These are phyloP conservation scores for Ocimum tenuiflorum DNA, from an alignment of 257 asterid genomes.

Conservation along the genomic window DNA sequence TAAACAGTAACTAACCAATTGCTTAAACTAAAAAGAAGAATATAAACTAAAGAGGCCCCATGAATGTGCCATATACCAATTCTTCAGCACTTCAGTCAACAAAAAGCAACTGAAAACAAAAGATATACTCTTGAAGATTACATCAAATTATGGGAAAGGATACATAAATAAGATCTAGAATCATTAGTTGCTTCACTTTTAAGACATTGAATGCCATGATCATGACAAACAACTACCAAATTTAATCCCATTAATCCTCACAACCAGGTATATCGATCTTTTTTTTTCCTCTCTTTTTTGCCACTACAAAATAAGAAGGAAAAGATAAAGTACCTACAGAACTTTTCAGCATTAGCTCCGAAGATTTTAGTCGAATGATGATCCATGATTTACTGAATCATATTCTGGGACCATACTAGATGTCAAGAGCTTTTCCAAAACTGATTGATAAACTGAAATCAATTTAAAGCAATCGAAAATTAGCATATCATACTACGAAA, in stretches of 20 bases:
- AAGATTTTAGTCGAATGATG: not conserved
- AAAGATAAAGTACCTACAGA: slow-evolving; percentile 10
- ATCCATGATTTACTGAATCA: not conserved
- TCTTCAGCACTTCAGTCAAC: not conserved
- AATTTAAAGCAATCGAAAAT: not conserved
- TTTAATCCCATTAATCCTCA: not conserved
- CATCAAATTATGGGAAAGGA: not conserved
- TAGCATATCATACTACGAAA: not conserved
- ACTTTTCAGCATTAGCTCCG: not conserved
- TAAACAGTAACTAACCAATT: no score
- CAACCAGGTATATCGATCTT: not conserved
- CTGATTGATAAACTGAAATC: slow-evolving; percentile 36
- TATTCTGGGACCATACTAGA: not conserved
- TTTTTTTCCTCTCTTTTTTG: not conserved
- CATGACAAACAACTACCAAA: slow-evolving; percentile 11
- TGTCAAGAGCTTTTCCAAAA: slow-evolving; percentile 27
- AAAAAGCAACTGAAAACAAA: not conserved
- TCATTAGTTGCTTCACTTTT: slow-evolving; percentile 3
- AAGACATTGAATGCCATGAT: slow-evolving; percentile 7
- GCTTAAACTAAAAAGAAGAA: no score
- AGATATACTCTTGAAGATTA: not conserved
- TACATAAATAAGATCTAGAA: not conserved
- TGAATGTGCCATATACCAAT: not conserved
- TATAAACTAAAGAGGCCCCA: not conserved
- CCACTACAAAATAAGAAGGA: slow-evolving; percentile 12